Evolutionary conservation across 176 grass and related monocot genomes (phyloP).

Genomic region (Oryza rufipogon): DNA sequence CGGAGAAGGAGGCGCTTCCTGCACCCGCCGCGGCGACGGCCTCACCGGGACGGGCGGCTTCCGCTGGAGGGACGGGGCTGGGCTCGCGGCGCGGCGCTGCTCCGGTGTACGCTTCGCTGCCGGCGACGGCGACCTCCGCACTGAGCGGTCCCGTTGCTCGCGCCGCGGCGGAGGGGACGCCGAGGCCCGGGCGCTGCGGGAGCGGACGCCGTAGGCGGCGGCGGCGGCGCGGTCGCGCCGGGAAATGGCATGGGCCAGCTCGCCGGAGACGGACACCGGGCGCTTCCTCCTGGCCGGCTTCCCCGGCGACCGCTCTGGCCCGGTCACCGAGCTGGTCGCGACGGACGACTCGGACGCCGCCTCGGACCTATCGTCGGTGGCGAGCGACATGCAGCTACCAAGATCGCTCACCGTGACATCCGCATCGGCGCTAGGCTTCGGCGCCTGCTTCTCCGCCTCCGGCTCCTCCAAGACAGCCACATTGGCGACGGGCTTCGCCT

Average conservation of each 20-base stretch:
- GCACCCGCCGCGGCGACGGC: conserved; percentile 39
- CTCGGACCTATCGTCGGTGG: conserved; percentile 49
- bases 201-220: conserved; percentile 48
- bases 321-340: conserved; percentile 33
- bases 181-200: conserved; percentile 60
- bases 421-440: background rate
- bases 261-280: conserved; percentile 66
- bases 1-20: conserved; percentile 2
- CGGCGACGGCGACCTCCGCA: conserved; percentile 65
- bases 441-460: background rate
- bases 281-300: conserved; percentile 56
- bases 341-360: conserved; percentile 54
- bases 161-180: conserved; percentile 52
- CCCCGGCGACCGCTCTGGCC: conserved; percentile 50
- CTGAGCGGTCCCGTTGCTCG: conserved; percentile 63
- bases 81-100: conserved; percentile 34
- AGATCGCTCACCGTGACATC: conserved; percentile 51
- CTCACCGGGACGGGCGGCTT: conserved; percentile 38
- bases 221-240: conserved; percentile 45
- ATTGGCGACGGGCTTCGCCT: conserved; percentile 36
- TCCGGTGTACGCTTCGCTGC: conserved; percentile 53
- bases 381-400: conserved; percentile 50
- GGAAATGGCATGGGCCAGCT: conserved; percentile 35
- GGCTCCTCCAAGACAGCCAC: conserved; percentile 26
- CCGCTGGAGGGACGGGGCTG: background rate